Evolutionary conservation across 192 early-diverging fungal genomes (phyloP), one percentile per base, ranked within the genome.

Genomic region (Chytriomyces sp.): DNA sequence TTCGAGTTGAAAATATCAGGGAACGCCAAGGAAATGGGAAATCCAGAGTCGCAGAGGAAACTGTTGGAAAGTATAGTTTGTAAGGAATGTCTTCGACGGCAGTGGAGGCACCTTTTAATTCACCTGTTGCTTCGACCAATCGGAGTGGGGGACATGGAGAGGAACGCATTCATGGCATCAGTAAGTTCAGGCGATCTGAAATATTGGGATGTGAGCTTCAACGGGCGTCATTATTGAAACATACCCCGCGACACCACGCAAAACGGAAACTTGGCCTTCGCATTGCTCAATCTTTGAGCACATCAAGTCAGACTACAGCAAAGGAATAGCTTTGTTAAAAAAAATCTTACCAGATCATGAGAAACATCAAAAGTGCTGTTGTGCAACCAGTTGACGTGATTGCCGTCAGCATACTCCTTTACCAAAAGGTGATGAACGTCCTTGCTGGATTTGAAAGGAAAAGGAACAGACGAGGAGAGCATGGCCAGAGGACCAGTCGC

Each of bases 81-180:
- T 35, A 35, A 35, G 35, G 35, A 35, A 2, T 2, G 35, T 35
- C 35, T 35, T 35, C 35, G 35, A 35, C 35, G 35, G 35, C 2
- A 35, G 35, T 35, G 2, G 35, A 4, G 35, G 35, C 1, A 2
- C 2, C 35, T 35, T 35, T 35, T 35, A 35, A 35, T 35, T 35
- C 16, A 71, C 69, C 69, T 71, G 69, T 71, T 73, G 46, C 62
- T 73, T 13, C 71, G 45, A 16, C 71, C 71, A 61, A 73, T 45
- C 10, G 71, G 71, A 16, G 71, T 47, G 10, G 57, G 23, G 28
- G 60, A 73, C 44, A 44, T 73, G 11, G 71, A 28, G 45, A 73
- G 61, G 46, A 44, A 73, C 8, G 44, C 43, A 46, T 73, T 73
- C 23, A 73, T 28, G 9, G 57, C n/a, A 16, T n/a, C n/a, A 7